Conservation (phyloP, 192 early-diverging fungal genomes). For the Rhizoclosmatium sp. region DNA sequence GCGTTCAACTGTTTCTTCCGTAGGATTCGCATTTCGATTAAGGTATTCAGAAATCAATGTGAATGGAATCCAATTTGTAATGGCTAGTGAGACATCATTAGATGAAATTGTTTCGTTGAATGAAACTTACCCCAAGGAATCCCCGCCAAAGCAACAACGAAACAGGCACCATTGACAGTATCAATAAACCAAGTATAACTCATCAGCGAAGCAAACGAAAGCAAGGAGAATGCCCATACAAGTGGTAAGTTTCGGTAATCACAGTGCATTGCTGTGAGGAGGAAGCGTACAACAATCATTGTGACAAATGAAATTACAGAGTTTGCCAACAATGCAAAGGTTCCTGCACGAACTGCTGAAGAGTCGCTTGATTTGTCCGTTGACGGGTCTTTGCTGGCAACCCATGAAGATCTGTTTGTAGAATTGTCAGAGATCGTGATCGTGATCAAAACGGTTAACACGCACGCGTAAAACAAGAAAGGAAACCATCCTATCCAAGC, state of each 20-base stretch:
- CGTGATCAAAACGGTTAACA: not conserved
- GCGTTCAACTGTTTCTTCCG: not conserved
- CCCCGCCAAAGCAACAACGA: conserved; percentile 77
- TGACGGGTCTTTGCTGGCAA: conserved; percentile 58
- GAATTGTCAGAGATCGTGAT: conserved; percentile 42
- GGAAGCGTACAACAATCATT: conserved; percentile 62
- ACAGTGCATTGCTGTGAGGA: conserved; percentile 42
- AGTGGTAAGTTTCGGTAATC: conserved; percentile 4
- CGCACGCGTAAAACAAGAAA: conserved; percentile 90
- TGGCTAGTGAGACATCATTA: conserved; percentile 42
- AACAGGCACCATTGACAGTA: conserved; percentile 64
- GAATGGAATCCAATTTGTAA: conserved; percentile 94
- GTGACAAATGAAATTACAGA: conserved; percentile 76
- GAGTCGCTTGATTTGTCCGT: conserved; percentile 9
- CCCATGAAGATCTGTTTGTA: conserved; percentile 62
- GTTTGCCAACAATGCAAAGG: conserved; percentile 83
- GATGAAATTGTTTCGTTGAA: not conserved
- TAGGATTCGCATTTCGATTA: conserved; percentile 7
- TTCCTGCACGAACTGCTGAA: conserved; percentile 79
- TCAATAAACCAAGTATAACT: conserved; percentile 70
- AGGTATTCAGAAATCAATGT: conserved; percentile 84
- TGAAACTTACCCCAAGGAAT: conserved; percentile 75
- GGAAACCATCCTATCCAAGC: conserved; percentile 98
- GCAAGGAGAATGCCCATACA: conserved; percentile 76
- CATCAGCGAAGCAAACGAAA: conserved; percentile 73